These are phyloP conservation scores for Rhododendron molle DNA, from an alignment of 148 eudicot species.

Conservation along the genomic window DNA sequence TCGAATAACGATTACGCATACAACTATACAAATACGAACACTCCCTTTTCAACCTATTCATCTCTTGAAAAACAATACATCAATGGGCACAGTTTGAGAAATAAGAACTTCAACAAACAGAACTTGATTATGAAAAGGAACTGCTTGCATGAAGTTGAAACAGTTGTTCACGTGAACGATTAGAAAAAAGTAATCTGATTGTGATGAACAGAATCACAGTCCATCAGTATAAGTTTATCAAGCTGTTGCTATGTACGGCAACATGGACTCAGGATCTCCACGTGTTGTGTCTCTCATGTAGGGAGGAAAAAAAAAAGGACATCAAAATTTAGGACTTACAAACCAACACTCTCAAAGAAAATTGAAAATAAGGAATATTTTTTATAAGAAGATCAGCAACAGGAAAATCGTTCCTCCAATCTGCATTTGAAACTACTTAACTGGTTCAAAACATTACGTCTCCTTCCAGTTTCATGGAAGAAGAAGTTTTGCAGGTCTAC, in stretches of 20 bases:
- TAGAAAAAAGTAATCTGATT: not conserved
- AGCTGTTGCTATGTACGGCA: not conserved
- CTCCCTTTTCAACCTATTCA: not conserved
- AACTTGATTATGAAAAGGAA: not conserved
- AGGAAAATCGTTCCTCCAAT: not conserved
- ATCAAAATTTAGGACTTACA: not conserved
- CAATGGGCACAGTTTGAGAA: not conserved
- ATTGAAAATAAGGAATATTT: not conserved
- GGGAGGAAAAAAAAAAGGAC: not conserved
- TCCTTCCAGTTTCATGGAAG: not conserved
- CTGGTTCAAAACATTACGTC: not conserved
- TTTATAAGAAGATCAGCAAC: not conserved
- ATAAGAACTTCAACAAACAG: not conserved
- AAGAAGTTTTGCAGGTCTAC: not conserved
- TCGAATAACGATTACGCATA: not conserved
- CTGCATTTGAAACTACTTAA: not conserved
- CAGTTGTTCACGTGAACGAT: not conserved
- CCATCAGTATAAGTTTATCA: not conserved
- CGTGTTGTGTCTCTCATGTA: not conserved
- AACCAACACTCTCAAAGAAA: not conserved
- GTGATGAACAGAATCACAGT: not conserved
- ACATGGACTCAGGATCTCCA: not conserved
- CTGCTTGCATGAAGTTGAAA: not conserved
- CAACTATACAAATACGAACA: not conserved
- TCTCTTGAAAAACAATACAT: not conserved